These are phyloP conservation scores for Schizosaccharomyces osmophilus DNA, from an alignment of 805 yeast species.

Conservation along the genomic window DNA sequence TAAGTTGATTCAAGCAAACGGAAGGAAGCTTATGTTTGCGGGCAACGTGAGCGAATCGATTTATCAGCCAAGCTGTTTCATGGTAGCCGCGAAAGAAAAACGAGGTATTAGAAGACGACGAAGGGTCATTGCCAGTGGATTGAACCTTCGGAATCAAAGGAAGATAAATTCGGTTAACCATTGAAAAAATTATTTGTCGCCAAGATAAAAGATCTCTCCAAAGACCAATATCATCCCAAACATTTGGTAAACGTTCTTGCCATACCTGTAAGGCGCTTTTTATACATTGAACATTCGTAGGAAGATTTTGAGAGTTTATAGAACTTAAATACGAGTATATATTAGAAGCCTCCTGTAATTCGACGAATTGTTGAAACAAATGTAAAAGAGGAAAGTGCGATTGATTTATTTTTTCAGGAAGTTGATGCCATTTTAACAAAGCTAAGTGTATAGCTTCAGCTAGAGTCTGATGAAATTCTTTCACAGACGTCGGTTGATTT, in stretches of 20 bases:
- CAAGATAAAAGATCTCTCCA: constrained; percentile 97
- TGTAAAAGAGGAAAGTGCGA: constrained; percentile 81
- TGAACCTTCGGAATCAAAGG: constrained; percentile 66
- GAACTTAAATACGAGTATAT: constrained; percentile 68
- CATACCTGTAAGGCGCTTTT: constrained; percentile 89
- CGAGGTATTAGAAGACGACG: constrained; percentile 32
- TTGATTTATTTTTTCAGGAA: constrained; percentile 47
- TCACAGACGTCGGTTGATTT: constrained; percentile 65
- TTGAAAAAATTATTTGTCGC: constrained; percentile 96
- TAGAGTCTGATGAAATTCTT: constrained; percentile 61
- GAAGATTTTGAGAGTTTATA: constrained; percentile 79
- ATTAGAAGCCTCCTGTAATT: constrained; percentile 90
- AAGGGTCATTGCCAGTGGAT: constrained; percentile 14
- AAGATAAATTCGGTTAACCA: constrained; percentile 77
- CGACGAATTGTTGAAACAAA: constrained; percentile 91
- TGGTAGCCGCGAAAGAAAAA: constrained; percentile 95
- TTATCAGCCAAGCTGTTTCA: constrained; percentile 96
- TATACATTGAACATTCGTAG: constrained; percentile 76
- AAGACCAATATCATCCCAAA: constrained; percentile 90
- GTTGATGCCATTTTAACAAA: constrained; percentile 72
- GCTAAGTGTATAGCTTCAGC: constrained; percentile 94
- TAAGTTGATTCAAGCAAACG: constrained; percentile 77
- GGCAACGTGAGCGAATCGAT: constrained; percentile 94
- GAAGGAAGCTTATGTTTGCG: constrained; percentile 91
- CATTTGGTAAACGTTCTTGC: constrained; percentile 89